Evolutionary conservation across 331 rosid genomes (phyloP), one percentile per base, ranked within the genome.

Genomic region (Malus hybrid): DNA sequence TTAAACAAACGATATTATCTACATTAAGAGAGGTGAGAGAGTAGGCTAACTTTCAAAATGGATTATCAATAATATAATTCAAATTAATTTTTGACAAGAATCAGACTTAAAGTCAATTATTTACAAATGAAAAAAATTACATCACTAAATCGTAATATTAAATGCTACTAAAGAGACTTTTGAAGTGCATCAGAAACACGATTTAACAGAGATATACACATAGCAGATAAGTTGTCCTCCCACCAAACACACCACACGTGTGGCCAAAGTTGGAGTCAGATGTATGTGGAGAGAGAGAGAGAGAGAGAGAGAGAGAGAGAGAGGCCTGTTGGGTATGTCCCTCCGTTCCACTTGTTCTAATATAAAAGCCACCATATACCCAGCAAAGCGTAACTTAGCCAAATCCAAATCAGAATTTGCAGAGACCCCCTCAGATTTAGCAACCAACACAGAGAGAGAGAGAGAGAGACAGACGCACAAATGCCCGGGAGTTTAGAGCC

Each of bases 401-500:
- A 79, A 63, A 81, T 2, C 57, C 34, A 34, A 73, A 24, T 16
- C 74, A 69, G 90, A 87, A 85, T 89, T 90, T 82, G 82, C 96
- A 89, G 90, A 84, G 72, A 5, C n/a, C 33, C 28, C 76, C 81
- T 83, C 91, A 73, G 80, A 77, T 84, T 87, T 88, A 81, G 80
- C 4, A 42, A 57, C 73, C 28, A 16, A 65, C 15, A 36, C 60
- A 50, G 19, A 65, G 64, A 75, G 67, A 50, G 19, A 65, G 64
- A 75, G 72, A 52, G 54, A 78, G 67, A 52, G 9, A 62, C 6
- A 28, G 24, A 60, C 27, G 67, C 13, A 60, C 18, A 7, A 44
- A 93, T 94, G 99, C 99, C 92, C 15, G 96, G 85, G 44, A 85
- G 84, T 68, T 85, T 92, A 81, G 88, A 94, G 77, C 97, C 97